Base-by-base conservation (phyloP, 202 grass and related monocot species). In the Panicum hallii region DNA sequence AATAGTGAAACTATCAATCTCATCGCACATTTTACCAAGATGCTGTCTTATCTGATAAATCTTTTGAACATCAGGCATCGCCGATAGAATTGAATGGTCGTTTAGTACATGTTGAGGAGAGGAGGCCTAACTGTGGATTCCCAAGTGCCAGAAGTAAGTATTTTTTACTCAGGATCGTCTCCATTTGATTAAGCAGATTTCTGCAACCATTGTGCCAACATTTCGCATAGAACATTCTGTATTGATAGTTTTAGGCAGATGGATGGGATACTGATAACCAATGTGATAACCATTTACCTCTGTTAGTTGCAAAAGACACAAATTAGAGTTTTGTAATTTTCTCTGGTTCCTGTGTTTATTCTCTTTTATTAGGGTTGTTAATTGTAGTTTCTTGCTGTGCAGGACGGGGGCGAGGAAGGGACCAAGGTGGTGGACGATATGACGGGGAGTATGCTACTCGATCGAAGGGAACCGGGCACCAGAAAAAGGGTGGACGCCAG, bases 51-150 rank as follows among this genome's bases (percentile, higher is more conserved):
- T 68, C 53, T 84, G 19, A 56, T 50, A 5, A 67, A 17, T 69
- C 17, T 75, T 77, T 83, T 89, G 11, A 82, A 34, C 22, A 52
- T 57, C 82, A 98, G 95, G 93, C 91, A 89, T 98, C 95, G 90
- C 93, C 95, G 38, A 79, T 98, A 56, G 88, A 95, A 80, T 80
- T 98, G 73, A 98, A 95, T 88, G 95, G 93, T 8, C 88, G 93
- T 72, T 40, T 50, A 52, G 81, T 95, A 83, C 80, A 90, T 89
- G 83, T 95, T 67, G 91, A 95, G 69, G 95, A 89, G 87, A 89
- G 87, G 77, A 98, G 90, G 89, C 78, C 87, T 83, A 86, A 65
- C 76, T 83, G 84, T 62, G 80, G 89, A 75, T 43, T 82, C 65
- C 88, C 89, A 72, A 87, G 87, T 14, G 82, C 78, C 0, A 87